These are phyloP conservation scores for Hyaloscypha variabilis DNA, from an alignment of 495 filamentous ascomycete genomes.

Conservation along the genomic window DNA sequence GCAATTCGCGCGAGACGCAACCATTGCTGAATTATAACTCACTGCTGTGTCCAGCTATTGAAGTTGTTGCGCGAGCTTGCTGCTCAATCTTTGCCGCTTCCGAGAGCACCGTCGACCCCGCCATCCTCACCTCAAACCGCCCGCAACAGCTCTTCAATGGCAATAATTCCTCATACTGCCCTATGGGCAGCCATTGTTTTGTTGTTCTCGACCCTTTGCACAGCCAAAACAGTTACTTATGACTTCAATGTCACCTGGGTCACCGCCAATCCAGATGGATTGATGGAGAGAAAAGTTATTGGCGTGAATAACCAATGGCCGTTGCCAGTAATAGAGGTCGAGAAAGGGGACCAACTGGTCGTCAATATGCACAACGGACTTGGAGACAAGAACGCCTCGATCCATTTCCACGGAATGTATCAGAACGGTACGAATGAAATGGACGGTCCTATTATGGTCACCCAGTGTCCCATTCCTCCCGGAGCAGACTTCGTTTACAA, in stretches of 20 bases:
- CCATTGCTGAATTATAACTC: not conserved
- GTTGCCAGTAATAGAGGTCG: slow-evolving; percentile 65
- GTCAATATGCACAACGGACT: slow-evolving; percentile 72
- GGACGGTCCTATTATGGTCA: slow-evolving; percentile 61
- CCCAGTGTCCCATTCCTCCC: slow-evolving; percentile 52
- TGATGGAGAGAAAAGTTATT: slow-evolving; percentile 65
- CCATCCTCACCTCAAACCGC: not conserved
- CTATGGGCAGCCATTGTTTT: not conserved
- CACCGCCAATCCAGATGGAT: slow-evolving; percentile 68
- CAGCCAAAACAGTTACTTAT: slow-evolving; percentile 46
- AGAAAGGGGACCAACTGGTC: slow-evolving; percentile 67
- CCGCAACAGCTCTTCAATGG: not conserved
- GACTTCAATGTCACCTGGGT: slow-evolving; percentile 78
- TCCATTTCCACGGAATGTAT: slow-evolving; percentile 68
- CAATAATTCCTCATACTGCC: not conserved
- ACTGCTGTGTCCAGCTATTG: not conserved
- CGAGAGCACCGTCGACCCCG: not conserved
- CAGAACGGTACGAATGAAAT: slow-evolving; percentile 64
- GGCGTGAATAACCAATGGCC: slow-evolving; percentile 81
- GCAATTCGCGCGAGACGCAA: not conserved
- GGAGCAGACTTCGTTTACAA: slow-evolving; percentile 67
- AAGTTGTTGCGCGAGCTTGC: not conserved
- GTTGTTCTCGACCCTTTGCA: not conserved
- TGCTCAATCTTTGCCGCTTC: not conserved
- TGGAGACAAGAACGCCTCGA: slow-evolving; percentile 63